phyloP scores from a whole-genome alignment of 352 stramenopile genomes.

The Pythium guiyangense region DNA sequence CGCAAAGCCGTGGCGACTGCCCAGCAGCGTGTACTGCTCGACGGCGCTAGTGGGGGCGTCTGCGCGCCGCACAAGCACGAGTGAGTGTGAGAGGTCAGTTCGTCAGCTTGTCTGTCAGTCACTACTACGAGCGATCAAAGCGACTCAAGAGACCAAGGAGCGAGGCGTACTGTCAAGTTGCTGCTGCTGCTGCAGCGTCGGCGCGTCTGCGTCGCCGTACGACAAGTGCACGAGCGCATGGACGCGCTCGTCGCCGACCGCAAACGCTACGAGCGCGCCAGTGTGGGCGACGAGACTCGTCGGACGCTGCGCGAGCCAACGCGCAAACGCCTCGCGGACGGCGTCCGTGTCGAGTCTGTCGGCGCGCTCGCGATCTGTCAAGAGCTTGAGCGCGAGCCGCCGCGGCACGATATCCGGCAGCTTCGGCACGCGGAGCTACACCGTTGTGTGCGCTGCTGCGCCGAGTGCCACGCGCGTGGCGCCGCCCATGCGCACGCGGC shows the following conservation, averaged over 20 bases:
- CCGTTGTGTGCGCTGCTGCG: slow-evolving; percentile 10
- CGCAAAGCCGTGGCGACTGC: slow-evolving; percentile 25
- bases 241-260: slow-evolving; percentile 12
- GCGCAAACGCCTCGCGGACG: slow-evolving; percentile 30
- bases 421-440: slow-evolving; percentile 51
- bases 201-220: slow-evolving; percentile 33
- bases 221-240: slow-evolving; percentile 32
- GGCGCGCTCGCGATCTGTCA: slow-evolving; percentile 3
- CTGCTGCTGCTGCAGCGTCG: slow-evolving; percentile 19
- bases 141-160: no score
- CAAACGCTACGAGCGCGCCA: slow-evolving; percentile 23
- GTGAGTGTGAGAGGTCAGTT: not conserved
- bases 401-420: slow-evolving; percentile 35
- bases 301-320: slow-evolving; percentile 19
- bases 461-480: slow-evolving; percentile 16
- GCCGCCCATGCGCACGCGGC: slow-evolving; percentile 33
- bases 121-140: no score
- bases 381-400: slow-evolving; percentile 22
- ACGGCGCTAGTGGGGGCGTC: slow-evolving; percentile 46
- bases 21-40: slow-evolving; percentile 53
- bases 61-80: slow-evolving; percentile 11
- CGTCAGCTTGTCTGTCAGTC: not conserved
- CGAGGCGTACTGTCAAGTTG: slow-evolving; percentile 38
- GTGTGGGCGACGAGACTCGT: slow-evolving; percentile 22
- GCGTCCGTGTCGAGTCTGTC: not conserved